A percentile compares a stretch with the other conserved stretches of the same genome.
Evolutionary conservation across 2,329 filamentous ascomycete genomes (phyloP).

Genomic region (Botryotinia convoluta): DNA sequence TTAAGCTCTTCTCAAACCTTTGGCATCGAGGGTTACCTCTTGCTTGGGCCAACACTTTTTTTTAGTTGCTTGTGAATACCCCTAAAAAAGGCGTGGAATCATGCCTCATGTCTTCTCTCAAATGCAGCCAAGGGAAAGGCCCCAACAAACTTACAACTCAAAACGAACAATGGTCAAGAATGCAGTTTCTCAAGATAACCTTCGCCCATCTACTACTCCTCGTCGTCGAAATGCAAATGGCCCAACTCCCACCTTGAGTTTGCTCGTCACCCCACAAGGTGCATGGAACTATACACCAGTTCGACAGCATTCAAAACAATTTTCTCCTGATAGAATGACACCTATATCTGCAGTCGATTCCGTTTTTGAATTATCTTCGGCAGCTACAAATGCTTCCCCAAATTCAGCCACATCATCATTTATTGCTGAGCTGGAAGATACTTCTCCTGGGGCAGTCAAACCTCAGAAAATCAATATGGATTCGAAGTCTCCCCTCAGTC

Average conservation of each 20-base stretch:
- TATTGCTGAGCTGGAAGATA: conserved; percentile 34
- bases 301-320: conserved; percentile 24
- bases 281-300: conserved; percentile 27
- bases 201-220: neutral
- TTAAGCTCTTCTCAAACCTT: neutral
- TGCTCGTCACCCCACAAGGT: conserved; percentile 24
- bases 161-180: neutral
- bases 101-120: conserved; percentile 20
- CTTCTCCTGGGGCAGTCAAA: conserved; percentile 23
- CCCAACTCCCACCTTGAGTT: conserved; percentile 19
- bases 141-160: neutral
- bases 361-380: conserved; percentile 30
- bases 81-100: neutral
- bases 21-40: neutral
- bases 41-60: neutral
- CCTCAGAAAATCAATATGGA: neutral
- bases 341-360: conserved; percentile 32
- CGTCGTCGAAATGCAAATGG: conserved; percentile 14
- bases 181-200: neutral
- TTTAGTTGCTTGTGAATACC: neutral
- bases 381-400: conserved; percentile 21
- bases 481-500: conserved; percentile 3
- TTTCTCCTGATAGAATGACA: conserved; percentile 25
- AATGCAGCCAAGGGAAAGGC: conserved; percentile 10
- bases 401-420: conserved; percentile 27